Evolutionary conservation across 176 grass and related monocot species (phyloP).

Genomic region (Poa pratensis): DNA sequence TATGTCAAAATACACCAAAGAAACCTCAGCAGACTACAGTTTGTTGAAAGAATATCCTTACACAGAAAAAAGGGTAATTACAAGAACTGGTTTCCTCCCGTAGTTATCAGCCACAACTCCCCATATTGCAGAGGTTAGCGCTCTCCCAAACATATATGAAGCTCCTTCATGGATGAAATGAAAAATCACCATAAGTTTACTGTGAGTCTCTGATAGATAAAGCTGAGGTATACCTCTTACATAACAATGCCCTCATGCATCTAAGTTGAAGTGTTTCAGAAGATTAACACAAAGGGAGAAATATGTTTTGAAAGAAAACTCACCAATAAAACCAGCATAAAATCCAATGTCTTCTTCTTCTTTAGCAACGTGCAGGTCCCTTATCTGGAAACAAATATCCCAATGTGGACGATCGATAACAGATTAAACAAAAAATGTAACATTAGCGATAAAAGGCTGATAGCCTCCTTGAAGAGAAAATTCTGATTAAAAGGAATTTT

Average conservation of each 20-base stretch:
- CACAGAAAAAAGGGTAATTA: constrained; percentile 60
- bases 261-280: constrained; percentile 1
- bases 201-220: constrained; percentile 1
- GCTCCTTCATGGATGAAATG: constrained; percentile 57
- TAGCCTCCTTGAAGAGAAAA: neutral
- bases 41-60: constrained; percentile 45
- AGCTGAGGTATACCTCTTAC: neutral
- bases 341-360: constrained; percentile 76
- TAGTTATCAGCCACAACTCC: constrained; percentile 70
- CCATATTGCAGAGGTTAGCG: constrained; percentile 67
- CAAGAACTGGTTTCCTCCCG: constrained; percentile 70
- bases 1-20: constrained; percentile 23
- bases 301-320: constrained; percentile 34
- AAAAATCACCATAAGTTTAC: constrained; percentile 29
- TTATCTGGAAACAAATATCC: constrained; percentile 50
- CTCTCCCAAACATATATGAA: constrained; percentile 76
- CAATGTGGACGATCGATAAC: neutral
- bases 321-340: constrained; percentile 80
- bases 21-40: neutral
- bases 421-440: neutral
- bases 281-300: constrained; percentile 20
- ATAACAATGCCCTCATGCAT: neutral
- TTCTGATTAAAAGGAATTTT: neutral
- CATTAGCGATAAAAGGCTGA: neutral
- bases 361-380: constrained; percentile 66